These are phyloP conservation scores for Veloporphyrellus conicus DNA, from an alignment of 1,284 basidiomycete genomes.

Conservation along the genomic window DNA sequence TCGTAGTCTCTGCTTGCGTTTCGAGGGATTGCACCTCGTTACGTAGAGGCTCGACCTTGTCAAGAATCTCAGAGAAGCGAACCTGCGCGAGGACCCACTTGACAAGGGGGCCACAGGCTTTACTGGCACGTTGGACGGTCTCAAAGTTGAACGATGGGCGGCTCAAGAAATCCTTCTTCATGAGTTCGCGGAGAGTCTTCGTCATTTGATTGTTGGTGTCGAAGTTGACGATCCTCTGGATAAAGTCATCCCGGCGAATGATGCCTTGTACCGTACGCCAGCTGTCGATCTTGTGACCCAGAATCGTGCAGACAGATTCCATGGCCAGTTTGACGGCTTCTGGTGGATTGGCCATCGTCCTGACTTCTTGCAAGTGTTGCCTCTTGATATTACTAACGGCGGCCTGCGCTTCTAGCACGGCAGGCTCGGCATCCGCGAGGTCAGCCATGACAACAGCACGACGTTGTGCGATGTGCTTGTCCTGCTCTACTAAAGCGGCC, in stretches of 20 bases:
- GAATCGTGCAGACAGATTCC: constrained; percentile 96
- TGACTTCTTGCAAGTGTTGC: constrained; percentile 95
- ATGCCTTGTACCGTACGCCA: constrained; percentile 97
- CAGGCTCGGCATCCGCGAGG: constrained; percentile 96
- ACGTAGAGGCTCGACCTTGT: constrained; percentile 94
- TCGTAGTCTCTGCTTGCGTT: constrained; percentile 86
- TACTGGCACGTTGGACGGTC: constrained; percentile 90
- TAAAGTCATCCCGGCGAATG: constrained; percentile 97
- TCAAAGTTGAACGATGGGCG: constrained; percentile 94
- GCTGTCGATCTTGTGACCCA: constrained; percentile 96
- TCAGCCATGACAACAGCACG: constrained; percentile 89
- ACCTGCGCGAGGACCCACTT: constrained; percentile 99
- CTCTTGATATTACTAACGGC: constrained; percentile 97
- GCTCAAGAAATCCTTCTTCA: constrained; percentile 92
- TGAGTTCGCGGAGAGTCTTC: constrained; percentile 80
- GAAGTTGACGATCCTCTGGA: constrained; percentile 94
- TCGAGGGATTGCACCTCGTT: constrained; percentile 95
- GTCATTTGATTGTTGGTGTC: constrained; percentile 92
- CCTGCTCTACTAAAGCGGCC: constrained; percentile 87
- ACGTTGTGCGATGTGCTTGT: constrained; percentile 85
- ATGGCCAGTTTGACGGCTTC: constrained; percentile 97
- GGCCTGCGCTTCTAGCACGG: constrained; percentile 90
- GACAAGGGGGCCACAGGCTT: constrained; percentile 96
- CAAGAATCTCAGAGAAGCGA: constrained; percentile 94
- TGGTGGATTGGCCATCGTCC: constrained; percentile 98